Base-by-base conservation (phyloP, 2,329 filamentous ascomycete genomes). In the Nannizziopsis barbatae region DNA sequence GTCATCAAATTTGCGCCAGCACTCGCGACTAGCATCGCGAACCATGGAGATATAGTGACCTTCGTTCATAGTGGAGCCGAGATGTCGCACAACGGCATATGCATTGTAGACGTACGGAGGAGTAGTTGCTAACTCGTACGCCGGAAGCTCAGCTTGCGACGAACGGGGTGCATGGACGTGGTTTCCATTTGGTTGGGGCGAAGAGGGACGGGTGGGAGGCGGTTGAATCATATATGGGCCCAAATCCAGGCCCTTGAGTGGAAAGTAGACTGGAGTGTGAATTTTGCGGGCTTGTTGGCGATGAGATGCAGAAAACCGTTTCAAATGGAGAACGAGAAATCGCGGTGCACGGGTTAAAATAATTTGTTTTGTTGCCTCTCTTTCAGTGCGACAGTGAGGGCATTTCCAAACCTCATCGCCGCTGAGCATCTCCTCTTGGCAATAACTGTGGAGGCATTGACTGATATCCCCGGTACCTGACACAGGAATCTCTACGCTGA, bases 11-110 rank as follows among this genome's bases (percentile, higher is more conserved):
- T 72, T 71, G 27, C 77, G 68, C 79, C 79, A 83, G 51, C 71
- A 74, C 20, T 72, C 71, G 22, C 76, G 69, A 30, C 70, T 71
- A 33, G 74, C 71, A 57, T 83, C 78, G 39, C 77, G 76, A 52
- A 84, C 77, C 50, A 84, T 80, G 2, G 81, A 76, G 46, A 83
- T 81, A 63, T 95, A 95, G 65, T 95, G 89, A 0, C 89, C 89
- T 44, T 77, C 78, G 33, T 78, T 76, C 45, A 84, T 71, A 1
- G 74, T 79, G 1, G 69, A 69, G 17, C 89, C 89, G 3, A 77
- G 66, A 63, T 95, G 89, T 53, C 84, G 75, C 47, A 93, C 78
- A 5, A 95, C 83, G 1, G 82, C 90, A 62, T 94, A 95, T 45
- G 85, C 82, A 60, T 94, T 83, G 64, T 95, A 98, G 4, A 72